Base-by-base conservation (phyloP, 2,329 filamentous ascomycete species). In the Sclerotinia glacialis region DNA sequence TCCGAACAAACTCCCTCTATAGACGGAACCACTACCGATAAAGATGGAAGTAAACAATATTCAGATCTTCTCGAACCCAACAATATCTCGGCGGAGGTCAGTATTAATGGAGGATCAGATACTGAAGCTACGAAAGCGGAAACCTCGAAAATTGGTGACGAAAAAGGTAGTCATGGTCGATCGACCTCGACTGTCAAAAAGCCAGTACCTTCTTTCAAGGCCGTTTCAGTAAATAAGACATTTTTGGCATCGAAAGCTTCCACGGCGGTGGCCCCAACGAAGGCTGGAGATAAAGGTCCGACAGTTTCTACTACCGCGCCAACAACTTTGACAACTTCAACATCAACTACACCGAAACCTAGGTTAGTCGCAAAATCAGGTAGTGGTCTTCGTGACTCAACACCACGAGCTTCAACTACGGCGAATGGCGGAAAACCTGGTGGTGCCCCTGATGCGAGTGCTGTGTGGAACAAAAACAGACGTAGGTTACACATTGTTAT, bases 391-490 rank as follows among this genome's bases (percentile, higher is more conserved):
- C 82, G 85, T 60, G 85, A 85, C 70, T 81, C 83, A 23, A 78
- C 81, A 16, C 83, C 73, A 65, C 79, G 80, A 64, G 71, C 78
- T 65, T 76, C 78, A 67, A 74, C 80, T 47, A 73, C 70, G 42
- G 71, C 77, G 46, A 88, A 86, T 73, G 85, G 86, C 68, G 84
- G 84, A 62, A 87, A 88, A 69, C 74, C 83, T 44, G 82, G 83
- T 23, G 75, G 84, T 68, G 87, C 86, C 34, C 89, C 91, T 18
- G 90, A 93, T 77, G 83, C 85, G 40, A 90, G 81, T 77, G 89
- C 85, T 64, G 91, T 96, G 50, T 96, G 92, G 92, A 96, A 95
- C 80, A 93, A 93, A 79, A 96, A 95, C 77, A 84, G 89, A 81
- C 90, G 91, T 89, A 85, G 76, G 88, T 76, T 69, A 55, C 65